phyloP scores from a whole-genome alignment of 257 asterid species.

The Fraxinus excelsior region DNA sequence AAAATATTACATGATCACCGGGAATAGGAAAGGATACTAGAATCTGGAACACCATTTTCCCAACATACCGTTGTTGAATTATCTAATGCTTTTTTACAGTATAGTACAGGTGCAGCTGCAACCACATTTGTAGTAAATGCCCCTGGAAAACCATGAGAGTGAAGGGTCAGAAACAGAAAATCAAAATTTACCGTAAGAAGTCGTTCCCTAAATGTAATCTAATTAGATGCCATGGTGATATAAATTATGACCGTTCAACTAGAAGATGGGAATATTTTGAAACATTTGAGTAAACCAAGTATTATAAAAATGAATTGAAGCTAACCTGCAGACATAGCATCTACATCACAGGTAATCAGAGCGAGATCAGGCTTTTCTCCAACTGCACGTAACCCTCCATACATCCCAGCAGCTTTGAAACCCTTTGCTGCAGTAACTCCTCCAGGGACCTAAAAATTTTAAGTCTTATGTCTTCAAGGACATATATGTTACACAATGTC shows the following conservation, averaged over 20 bases:
- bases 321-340: constrained; percentile 85
- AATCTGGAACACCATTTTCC: not conserved
- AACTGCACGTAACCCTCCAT: constrained; percentile 91
- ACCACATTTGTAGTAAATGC: constrained; percentile 86
- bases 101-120: constrained; percentile 96
- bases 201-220: not conserved
- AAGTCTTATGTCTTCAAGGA: constrained; percentile 21
- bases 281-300: constrained; percentile 1
- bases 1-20: not conserved
- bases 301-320: not conserved
- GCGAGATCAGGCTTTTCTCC: constrained; percentile 99
- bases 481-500: not conserved
- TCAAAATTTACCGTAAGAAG: constrained; percentile 2
- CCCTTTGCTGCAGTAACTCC: constrained; percentile 97
- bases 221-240: not conserved
- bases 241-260: not conserved
- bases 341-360: constrained; percentile 82
- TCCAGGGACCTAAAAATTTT: constrained; percentile 70
- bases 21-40: not conserved
- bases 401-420: constrained; percentile 95
- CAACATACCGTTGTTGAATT: constrained; percentile 69
- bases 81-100: constrained; percentile 75
- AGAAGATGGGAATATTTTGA: constrained; percentile 6
- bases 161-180: constrained; percentile 16
- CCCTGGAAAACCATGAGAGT: constrained; percentile 49